Conservation (phyloP, 1,284 basidiomycete species). For the Rhodotorula sp. region DNA sequence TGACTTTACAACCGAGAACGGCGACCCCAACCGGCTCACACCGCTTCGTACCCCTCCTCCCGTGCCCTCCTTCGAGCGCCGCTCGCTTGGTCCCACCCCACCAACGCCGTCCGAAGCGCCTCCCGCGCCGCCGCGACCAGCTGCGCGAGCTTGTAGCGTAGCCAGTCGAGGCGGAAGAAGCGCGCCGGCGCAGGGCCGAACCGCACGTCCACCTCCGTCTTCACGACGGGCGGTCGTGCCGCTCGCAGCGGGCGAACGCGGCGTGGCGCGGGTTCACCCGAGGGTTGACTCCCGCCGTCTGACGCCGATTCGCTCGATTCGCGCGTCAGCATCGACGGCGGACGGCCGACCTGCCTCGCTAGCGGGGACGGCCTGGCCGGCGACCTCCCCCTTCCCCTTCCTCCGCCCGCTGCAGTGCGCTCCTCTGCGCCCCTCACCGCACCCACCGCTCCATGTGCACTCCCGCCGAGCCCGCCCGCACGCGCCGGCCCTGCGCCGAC, state of each 20-base stretch:
- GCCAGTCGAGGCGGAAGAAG: constrained; percentile 24
- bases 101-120: constrained; percentile 8
- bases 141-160: constrained; percentile 10
- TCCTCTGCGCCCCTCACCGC: background rate
- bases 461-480: background rate
- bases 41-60: background rate
- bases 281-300: background rate
- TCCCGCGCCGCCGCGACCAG: constrained; percentile 4
- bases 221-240: background rate
- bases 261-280: background rate
- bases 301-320: background rate
- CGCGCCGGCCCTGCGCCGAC: background rate
- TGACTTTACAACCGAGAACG: background rate
- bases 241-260: background rate
- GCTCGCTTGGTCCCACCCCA: constrained; percentile 2
- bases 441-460: background rate
- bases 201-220: constrained; percentile 33
- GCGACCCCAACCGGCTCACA: background rate
- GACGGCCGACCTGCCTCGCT: background rate
- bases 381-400: background rate
- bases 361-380: background rate
- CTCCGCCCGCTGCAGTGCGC: background rate
- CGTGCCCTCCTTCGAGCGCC: background rate
- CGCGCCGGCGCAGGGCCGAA: constrained; percentile 34
- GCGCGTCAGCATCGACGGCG: background rate